Evolutionary conservation across 2,329 filamentous ascomycete genomes (phyloP).

Genomic region (Alternaria longipes): DNA sequence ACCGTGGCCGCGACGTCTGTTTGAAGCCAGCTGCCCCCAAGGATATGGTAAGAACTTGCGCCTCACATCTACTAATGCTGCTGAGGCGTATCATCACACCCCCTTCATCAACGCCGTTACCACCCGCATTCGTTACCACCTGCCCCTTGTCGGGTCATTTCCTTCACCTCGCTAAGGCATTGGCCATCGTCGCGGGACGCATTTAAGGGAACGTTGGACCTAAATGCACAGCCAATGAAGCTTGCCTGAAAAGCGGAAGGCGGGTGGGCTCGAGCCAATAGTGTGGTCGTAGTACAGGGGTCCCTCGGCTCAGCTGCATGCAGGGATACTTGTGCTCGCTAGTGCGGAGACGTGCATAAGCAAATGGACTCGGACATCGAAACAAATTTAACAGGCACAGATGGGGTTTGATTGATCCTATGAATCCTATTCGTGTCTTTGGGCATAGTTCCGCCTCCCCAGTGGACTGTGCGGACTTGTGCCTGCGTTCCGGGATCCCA

Average conservation of each 20-base stretch:
- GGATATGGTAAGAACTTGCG: constrained; percentile 4
- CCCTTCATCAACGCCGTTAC: constrained; percentile 25
- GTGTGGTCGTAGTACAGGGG: constrained; percentile 16
- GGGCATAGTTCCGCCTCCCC: constrained; percentile 38
- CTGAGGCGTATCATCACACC: constrained; percentile 30
- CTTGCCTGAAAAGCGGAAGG: constrained; percentile 13
- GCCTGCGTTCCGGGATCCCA: constrained; percentile 34
- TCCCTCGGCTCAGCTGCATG: constrained; percentile 34
- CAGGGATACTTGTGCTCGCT: constrained; percentile 44
- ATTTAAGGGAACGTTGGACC: constrained; percentile 29
- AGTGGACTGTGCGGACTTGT: constrained; percentile 43
- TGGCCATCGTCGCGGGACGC: constrained; percentile 36
- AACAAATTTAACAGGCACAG: constrained; percentile 44
- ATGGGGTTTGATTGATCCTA: constrained; percentile 31
- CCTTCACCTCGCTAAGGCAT: constrained; percentile 33
- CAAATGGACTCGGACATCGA: constrained; percentile 34
- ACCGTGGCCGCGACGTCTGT: constrained; percentile 17
- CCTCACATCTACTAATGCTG: constrained; percentile 18
- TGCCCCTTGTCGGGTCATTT: constrained; percentile 37
- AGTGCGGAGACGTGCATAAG: constrained; percentile 43
- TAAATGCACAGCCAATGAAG: constrained; percentile 33
- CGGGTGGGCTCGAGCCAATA: constrained; percentile 25
- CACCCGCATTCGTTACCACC: constrained; percentile 20
- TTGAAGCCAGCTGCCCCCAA: constrained; percentile 13
- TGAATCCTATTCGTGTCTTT: constrained; percentile 36